Base-by-base conservation (phyloP, 1,284 basidiomycete species). In the Moniliophthora roreri region DNA sequence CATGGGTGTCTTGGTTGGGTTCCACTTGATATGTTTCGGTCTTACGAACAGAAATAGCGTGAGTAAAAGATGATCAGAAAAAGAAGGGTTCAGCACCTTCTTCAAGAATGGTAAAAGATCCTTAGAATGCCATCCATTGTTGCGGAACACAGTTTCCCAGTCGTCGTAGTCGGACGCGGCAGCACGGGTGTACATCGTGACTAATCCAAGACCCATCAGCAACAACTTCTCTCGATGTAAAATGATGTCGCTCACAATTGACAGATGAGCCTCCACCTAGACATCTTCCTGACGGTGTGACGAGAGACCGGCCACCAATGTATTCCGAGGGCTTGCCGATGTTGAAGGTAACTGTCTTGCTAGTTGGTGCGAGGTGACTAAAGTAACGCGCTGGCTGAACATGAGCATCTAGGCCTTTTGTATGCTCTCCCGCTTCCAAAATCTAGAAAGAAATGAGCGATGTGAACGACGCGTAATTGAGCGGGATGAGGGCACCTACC, bases 261-360 rank as follows among this genome's bases (percentile, higher is more conserved):
- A 78, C 62, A 36, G 68, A 64, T 0, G 75, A 74, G 0, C 77
- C 75, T 0, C 78, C 77, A 2, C 77, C 78, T 0, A 79, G 56
- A 32, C 67, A 70, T 20, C 66, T 64, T 1, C 70, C 78, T 11
- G 62, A 64, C 0, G 61, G 62, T 0, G 71, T 63, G 10, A 69
- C 37, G 1, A 61, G 40, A 0, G 63, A 48, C 1, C 75, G 70
- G 8, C 69, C 70, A 0, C 59, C 66, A 7, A 79, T 59, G 0
- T 69, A 55, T 1, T 57, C 53, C 48, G 64, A 69, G 2, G 69
- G 63, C 20, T 63, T 66, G 3, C 62, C 62, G 3, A 58, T 55
- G n/a, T 71, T 54, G 55, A 68, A 66, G 20, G 65, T 68, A 15
- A 73, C 52, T 0, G 72, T 74, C 3, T 63, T 72, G 50, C 67